Evolutionary conservation across 2,329 filamentous ascomycete genomes (phyloP), one percentile per base, ranked within the genome.

Genomic region (Teratosphaeria zuluensis): DNA sequence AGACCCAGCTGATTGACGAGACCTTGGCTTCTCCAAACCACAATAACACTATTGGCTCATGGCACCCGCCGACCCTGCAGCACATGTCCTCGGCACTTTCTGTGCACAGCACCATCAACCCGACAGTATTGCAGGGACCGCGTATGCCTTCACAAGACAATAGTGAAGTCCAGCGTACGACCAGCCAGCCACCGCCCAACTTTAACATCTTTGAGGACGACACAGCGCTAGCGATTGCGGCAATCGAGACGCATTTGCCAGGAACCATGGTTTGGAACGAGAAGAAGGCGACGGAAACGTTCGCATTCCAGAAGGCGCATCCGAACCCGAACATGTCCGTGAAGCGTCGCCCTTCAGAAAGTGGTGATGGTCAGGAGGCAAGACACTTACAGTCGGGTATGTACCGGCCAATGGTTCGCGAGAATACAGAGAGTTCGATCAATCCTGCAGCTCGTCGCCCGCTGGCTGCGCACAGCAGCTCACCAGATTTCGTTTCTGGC

Each of bases 321-420:
- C 65, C 67, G 12, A 56, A 56, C 9, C 62, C 69, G 6, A 70
- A 70, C 57, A 68, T 64, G 51, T 62, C 64, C 11, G 64, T 64
- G 19, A 70, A 68, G 60, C 61, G 59, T 33, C 58, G 61, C 2
- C 63, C 59, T 33, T 59, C 24, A n/a, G 55, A 59, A 6, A 24
- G 21, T 14, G 42, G 33, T 33, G 42, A 42, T 19, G 35, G 42
- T 24, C 53, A 28, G 14, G 31, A 33, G 31, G 11, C 19, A 14
- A 55, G 28, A 28, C 31, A 51, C 28, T 42, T 24, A 4, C 54
- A 21, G 14, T 55, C 59, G 9, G 28, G 24, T 12, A 19, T 9
- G 8, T n/a, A 31, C 51, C 7, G 46, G 35, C 21, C 48, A 30
- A 24, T 42, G 28, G 35, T 24, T 46, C 52, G 56, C 52, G 46